Base-by-base conservation (phyloP, 1,139 yeast genomes). In the Arxiozyma telluris region DNA sequence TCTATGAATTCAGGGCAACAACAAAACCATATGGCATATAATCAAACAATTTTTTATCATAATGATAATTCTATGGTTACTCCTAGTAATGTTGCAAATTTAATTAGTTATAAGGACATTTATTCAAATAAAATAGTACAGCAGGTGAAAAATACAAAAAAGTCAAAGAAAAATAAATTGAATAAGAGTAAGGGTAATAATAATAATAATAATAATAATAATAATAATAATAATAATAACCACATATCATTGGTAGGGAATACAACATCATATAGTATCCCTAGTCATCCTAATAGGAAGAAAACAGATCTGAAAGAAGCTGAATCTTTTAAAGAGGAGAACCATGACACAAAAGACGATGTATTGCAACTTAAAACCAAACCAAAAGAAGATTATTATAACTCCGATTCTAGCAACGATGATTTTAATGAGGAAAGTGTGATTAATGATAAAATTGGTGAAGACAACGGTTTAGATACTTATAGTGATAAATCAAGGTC, bases 401-500 rank as follows among this genome's bases (percentile, higher is more conserved):
- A n/a, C 3, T 11, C 17, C 11, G 41, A 42, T 42, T 12, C 27
- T 17, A 22, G 34, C 21, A 18, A 38, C 4, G n/a, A 21, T 7
- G 27, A 39, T 48, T 17, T 15, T 11, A 48, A 8, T 8, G 43
- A 39, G 5, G 44, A 17, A 48, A 3, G 18, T 8, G 5, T 7
- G 17, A 27, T 23, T 39, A 23, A 43, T 17, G 34, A 47, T 22
- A 27, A 23, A 20, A 22, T 17, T 41, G 34, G 21, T 1, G 43
- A 44, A 15, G 27, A 15, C 27, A 53, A 50, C 20, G 51, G 44
- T 41, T 12, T 34, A 22, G 54, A 45, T 21, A 55, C 53, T 38
- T 52, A 58, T 1, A 52, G 39, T 8, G 59, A 50, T 8, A 41
- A 44, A 12, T 49, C 39, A 41, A 51, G 38, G 8, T 48, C 42